Conservation (phyloP, 306 rosid species). For the Clitoria ternatea region DNA sequence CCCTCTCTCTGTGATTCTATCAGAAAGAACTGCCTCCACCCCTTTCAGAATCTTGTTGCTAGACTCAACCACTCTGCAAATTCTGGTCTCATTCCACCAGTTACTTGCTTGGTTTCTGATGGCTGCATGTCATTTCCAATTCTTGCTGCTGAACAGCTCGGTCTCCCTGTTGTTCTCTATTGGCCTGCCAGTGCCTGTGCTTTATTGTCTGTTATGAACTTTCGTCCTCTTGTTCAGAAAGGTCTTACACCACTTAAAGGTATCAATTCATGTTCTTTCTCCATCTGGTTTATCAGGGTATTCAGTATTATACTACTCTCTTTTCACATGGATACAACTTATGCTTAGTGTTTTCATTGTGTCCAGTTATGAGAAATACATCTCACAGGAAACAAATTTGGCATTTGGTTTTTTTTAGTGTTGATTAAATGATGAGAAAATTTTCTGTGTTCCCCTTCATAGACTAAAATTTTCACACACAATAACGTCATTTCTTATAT, state of each 20-base stretch:
- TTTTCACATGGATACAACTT: no score
- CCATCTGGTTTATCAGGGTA: no score
- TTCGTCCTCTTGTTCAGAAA: background rate
- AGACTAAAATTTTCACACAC: no score
- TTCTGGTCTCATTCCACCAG: background rate
- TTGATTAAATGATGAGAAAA: no score
- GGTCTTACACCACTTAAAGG: constrained; percentile 28
- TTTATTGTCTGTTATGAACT: background rate
- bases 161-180: background rate
- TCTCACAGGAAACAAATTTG: no score
- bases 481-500: no score
- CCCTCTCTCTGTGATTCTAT: background rate
- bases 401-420: no score
- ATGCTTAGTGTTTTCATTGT: no score
- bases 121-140: background rate
- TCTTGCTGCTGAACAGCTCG: constrained; percentile 25
- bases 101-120: constrained; percentile 20
- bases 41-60: constrained; percentile 1
- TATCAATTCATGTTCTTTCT: background rate
- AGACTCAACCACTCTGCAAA: background rate
- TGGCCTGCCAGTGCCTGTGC: background rate
- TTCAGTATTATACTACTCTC: no score
- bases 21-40: background rate
- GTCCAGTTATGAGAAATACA: no score
- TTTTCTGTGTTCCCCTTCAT: no score